A percentile compares a stretch with the other conserved stretches of the same genome.
Evolutionary conservation across 2,329 filamentous ascomycete species (phyloP).

Genomic region (Fusarium begoniae): DNA sequence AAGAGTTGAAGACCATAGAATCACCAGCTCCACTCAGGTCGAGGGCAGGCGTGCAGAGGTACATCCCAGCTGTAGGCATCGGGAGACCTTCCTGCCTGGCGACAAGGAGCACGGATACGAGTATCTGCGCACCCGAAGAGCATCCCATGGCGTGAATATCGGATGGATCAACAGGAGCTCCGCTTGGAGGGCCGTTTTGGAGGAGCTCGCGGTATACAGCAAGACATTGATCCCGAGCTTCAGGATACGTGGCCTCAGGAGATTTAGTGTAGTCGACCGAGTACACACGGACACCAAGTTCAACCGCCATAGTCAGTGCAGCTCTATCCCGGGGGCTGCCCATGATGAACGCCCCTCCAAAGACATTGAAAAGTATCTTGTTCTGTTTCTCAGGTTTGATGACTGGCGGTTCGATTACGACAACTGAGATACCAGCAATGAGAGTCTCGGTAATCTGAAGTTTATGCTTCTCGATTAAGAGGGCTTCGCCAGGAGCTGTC

Average conservation of each 20-base stretch:
- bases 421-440: neutral
- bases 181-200: neutral
- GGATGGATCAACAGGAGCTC: rapidly evolving
- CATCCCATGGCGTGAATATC: neutral
- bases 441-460: rapidly evolving
- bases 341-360: neutral
- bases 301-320: neutral
- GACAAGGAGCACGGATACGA: neutral
- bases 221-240: neutral
- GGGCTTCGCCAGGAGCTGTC: neutral
- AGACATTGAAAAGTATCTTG: neutral
- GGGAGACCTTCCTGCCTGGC: neutral
- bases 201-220: neutral
- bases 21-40: neutral
- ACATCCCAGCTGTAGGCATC: neutral
- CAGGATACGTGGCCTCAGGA: neutral
- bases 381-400: neutral
- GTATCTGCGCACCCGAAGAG: neutral
- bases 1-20: neutral
- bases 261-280: neutral
- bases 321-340: neutral
- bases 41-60: neutral
- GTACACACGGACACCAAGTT: neutral
- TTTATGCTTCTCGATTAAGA: rapidly evolving
- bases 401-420: neutral